phyloP scores from a whole-genome alignment of 768 basidiomycete species.

The Albatrellus ellisii region DNA sequence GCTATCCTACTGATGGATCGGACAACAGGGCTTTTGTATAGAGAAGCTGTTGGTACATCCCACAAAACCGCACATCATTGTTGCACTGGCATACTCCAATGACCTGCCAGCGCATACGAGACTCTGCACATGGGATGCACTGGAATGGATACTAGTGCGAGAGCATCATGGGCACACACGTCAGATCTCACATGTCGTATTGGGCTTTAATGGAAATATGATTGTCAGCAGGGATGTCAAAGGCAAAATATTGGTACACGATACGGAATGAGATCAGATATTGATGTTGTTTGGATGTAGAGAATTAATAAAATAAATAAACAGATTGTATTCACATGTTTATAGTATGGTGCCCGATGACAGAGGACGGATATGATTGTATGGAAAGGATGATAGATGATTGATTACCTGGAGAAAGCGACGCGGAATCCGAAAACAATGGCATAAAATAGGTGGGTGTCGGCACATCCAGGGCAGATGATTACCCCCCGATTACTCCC shows the following conservation, averaged over 20 bases:
- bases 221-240: conserved; percentile 89
- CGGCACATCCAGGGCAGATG: too few species aligned
- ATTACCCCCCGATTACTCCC: too few species aligned
- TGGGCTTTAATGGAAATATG: conserved; percentile 57
- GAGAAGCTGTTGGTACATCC: conserved; percentile 71
- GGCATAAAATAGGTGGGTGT: too few species aligned
- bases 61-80: conserved; percentile 56
- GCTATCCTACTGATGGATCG: neutral
- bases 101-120: conserved; percentile 81
- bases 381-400: too few species aligned
- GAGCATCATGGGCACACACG: conserved; percentile 81
- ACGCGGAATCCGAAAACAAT: too few species aligned
- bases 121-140: conserved; percentile 86
- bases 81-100: conserved; percentile 81
- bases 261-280: conserved; percentile 30
- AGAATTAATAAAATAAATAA: too few species aligned
- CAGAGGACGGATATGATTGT: too few species aligned
- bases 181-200: conserved; percentile 60
- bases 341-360: too few species aligned
- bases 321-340: too few species aligned
- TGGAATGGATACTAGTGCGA: conserved; percentile 64
- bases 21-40: conserved; percentile 74
- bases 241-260: conserved; percentile 72
- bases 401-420: too few species aligned
- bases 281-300: neutral